Evolutionary conservation across 352 stramenopile genomes (phyloP), one percentile per base, ranked within the genome.

Genomic region (Pythium utonaiense): DNA sequence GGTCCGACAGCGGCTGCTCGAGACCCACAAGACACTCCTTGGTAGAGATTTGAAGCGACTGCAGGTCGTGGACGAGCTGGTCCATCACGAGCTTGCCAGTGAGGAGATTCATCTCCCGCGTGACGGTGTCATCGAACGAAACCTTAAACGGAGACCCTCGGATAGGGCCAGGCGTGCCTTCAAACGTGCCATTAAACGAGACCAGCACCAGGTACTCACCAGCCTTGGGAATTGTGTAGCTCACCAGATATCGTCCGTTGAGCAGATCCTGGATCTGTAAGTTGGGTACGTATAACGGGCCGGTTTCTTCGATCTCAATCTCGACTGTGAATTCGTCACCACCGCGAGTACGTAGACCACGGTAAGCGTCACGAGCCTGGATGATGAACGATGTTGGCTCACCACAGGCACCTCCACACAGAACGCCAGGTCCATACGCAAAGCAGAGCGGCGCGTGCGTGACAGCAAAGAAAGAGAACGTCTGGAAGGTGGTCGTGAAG

Each of bases 241-340:
- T 94, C 34, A 98, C 91, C 19, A 94, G 63, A 64, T 99, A 98
- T 17, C 85, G 95, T n/a, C 96, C 96, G 56, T 98, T 91, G 10
- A 83, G 59, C 31, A 97, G 71, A 45, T 99, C 96, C 56, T 91
- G 77, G 17, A 93, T 73, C 27, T 83, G 60, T 9, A 89, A 56
- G 14, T 70, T 83, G 1, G 83, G 76, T 8, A 89, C 44, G 14
- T 76, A 86, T 1, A 92, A 62, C n/a, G 74, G 76, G 0, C 71
- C 71, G 1, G 63, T 70, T 1, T 83, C 77, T 24, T 85, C 78
- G 1, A 71, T 62, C 3, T 71, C 66, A 10, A 96, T 67, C 41
- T 86, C 77, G 2, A 98, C 73, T 4, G 50, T 57, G 66, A 98
- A 98, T 50, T 96, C 88, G 61, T 99, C 96, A 36, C 96, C 96